A percentile compares a stretch with the other conserved stretches of the same genome.
phyloP scores from a whole-genome alignment of 495 filamentous ascomycete species.

The Talaromyces wortmannii region DNA sequence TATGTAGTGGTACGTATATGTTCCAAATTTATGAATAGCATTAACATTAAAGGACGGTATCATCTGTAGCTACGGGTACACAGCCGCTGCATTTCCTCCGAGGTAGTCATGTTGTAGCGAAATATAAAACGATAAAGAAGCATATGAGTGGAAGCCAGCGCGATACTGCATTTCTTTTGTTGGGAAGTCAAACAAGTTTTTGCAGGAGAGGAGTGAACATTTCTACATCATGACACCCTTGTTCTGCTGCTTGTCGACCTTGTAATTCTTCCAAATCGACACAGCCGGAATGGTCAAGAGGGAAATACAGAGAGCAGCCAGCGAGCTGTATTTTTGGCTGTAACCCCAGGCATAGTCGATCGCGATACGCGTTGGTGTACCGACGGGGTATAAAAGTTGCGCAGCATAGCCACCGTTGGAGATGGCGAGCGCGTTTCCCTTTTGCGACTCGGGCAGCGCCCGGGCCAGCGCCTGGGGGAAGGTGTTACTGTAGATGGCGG shows the following conservation, averaged over 20 bases:
- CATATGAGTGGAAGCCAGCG: no score
- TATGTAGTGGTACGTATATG: no score
- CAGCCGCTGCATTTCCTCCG: no score
- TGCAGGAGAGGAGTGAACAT: not conserved
- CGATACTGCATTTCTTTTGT: no score
- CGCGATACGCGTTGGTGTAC: constrained; percentile 45
- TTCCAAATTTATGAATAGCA: no score
- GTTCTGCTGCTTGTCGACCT: constrained; percentile 38
- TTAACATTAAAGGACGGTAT: no score
- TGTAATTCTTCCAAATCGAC: constrained; percentile 38
- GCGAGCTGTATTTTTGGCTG: constrained; percentile 51
- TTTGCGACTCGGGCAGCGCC: constrained; percentile 32
- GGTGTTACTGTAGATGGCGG: constrained; percentile 62
- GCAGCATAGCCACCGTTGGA: constrained; percentile 33
- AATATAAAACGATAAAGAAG: no score
- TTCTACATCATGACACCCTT: constrained; percentile 23
- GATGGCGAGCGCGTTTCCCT: constrained; percentile 41
- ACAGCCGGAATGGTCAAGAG: constrained; percentile 29
- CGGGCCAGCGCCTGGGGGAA: constrained; percentile 48
- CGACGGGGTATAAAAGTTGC: constrained; percentile 49
- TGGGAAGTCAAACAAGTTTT: no score
- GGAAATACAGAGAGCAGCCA: constrained; percentile 40
- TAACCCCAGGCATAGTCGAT: constrained; percentile 54
- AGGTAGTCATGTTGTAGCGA: no score
- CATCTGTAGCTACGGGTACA: no score